Conservation (phyloP, 768 basidiomycete species). For the Gyrodon lividus region DNA sequence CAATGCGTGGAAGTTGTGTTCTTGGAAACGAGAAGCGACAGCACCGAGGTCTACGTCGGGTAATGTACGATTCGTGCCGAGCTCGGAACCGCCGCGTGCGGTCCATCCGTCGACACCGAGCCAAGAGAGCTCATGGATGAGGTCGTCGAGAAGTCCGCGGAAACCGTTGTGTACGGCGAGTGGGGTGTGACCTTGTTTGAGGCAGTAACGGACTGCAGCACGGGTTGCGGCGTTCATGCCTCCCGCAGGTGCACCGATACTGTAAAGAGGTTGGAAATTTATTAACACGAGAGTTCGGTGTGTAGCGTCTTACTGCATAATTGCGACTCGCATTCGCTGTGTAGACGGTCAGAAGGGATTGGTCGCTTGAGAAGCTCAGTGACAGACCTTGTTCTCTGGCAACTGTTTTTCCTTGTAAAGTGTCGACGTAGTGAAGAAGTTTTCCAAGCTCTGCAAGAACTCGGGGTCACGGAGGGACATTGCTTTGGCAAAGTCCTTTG, state of each 20-base stretch:
- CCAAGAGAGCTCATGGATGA: conserved; percentile 86
- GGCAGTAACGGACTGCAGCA: conserved; percentile 89
- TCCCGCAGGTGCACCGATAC: conserved; percentile 95
- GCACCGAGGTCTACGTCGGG: conserved; percentile 86
- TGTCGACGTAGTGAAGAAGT: conserved; percentile 75
- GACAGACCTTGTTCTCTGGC: conserved; percentile 46
- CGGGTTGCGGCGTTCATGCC: conserved; percentile 99
- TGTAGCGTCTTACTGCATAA: conserved; percentile 70
- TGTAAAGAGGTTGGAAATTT: conserved; percentile 30
- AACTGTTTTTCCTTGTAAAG: conserved; percentile 54
- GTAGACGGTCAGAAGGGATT: conserved; percentile 11
- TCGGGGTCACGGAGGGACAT: conserved; percentile 90
- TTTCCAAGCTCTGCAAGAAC: conserved; percentile 81
- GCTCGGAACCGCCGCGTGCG: conserved; percentile 93
- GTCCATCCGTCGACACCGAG: conserved; percentile 97
- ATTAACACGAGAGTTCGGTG: not conserved
- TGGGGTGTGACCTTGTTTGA: conserved; percentile 90
- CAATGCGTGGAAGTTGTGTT: conserved; percentile 74
- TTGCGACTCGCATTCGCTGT: conserved; percentile 75
- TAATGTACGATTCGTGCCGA: conserved; percentile 91
- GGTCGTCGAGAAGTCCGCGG: conserved; percentile 89
- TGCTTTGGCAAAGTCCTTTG: conserved; percentile 82
- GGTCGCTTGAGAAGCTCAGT: not conserved
- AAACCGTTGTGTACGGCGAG: conserved; percentile 95
- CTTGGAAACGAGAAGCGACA: conserved; percentile 89